Evolutionary conservation across 768 basidiomycete genomes (phyloP).

Genomic region (Kwoniella pini): DNA sequence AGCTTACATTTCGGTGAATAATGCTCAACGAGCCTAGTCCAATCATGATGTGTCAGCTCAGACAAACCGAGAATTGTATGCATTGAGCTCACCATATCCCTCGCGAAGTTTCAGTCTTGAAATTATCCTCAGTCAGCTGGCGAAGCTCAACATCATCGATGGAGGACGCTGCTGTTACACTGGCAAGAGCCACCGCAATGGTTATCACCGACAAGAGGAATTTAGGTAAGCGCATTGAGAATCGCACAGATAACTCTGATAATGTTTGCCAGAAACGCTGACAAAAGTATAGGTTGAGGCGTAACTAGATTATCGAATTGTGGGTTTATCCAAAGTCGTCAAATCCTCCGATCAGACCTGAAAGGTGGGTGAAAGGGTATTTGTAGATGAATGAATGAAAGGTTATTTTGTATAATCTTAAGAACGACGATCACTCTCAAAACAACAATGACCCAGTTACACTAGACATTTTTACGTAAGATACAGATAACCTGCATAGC

Average conservation of each 20-base stretch:
- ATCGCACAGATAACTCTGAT: too few relatives aligned
- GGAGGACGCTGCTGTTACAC: conserved; percentile 4
- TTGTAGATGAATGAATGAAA: too few relatives aligned
- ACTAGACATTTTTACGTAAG: too few relatives aligned
- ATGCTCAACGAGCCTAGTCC: conserved; percentile 79
- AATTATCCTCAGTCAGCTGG: conserved; percentile 53
- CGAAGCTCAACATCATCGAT: conserved; percentile 39
- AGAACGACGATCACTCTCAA: too few relatives aligned
- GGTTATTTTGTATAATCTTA: too few relatives aligned
- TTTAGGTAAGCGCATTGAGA: conserved; percentile 15
- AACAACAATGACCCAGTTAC: too few relatives aligned
- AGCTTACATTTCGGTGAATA: conserved; percentile 76
- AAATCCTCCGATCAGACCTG: too few relatives aligned
- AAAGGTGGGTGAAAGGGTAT: too few relatives aligned
- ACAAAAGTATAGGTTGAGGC: too few relatives aligned
- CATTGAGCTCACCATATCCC: conserved; percentile 53
- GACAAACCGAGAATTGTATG: not conserved
- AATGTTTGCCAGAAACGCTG: too few relatives aligned
- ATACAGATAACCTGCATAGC: not conserved
- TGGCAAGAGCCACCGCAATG: conserved; percentile 10
- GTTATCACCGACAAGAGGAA: conserved; percentile 17
- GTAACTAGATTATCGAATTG: too few relatives aligned
- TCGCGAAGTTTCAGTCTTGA: conserved; percentile 36
- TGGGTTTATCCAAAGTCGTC: too few relatives aligned
- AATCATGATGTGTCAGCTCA: not conserved